phyloP scores from a whole-genome alignment of 192 early-diverging fungal species.

The Backusella circina region DNA sequence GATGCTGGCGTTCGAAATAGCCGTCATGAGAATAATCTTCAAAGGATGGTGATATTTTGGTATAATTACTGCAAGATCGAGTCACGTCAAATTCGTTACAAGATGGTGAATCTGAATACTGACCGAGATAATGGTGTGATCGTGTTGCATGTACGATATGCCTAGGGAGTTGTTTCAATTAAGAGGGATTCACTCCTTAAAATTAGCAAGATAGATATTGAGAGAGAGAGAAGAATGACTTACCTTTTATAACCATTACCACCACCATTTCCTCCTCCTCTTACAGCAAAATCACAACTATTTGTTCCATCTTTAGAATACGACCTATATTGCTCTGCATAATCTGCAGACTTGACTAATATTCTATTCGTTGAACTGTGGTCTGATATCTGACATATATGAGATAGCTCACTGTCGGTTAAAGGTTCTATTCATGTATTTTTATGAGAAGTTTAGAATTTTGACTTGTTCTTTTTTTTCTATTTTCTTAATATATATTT shows the following conservation, averaged over 20 bases:
- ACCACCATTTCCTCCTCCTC: neutral
- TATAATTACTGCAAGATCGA: neutral
- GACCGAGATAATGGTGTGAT: slow-evolving; percentile 2
- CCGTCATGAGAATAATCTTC: slow-evolving; percentile 1
- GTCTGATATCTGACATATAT: slow-evolving; percentile 20
- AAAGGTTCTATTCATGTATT: slow-evolving; percentile 4
- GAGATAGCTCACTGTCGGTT: slow-evolving; percentile 11
- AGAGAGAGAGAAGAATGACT: neutral
- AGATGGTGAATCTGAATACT: neutral
- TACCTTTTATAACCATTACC: slow-evolving; percentile 1
- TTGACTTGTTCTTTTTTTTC: neutral
- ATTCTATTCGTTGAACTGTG: slow-evolving; percentile 14
- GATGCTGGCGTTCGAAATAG: neutral
- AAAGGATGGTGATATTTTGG: neutral
- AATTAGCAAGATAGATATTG: neutral
- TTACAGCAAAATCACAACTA: slow-evolving; percentile 8
- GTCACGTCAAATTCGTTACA: neutral
- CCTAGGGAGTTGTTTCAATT: slow-evolving; percentile 1
- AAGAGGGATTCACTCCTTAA: neutral
- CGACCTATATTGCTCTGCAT: slow-evolving; percentile 7
- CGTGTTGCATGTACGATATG: neutral
- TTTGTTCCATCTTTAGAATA: slow-evolving; percentile 14
- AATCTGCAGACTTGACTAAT: slow-evolving; percentile 8
- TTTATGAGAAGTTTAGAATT: slow-evolving; percentile 2
- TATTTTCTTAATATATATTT: neutral